Conservation (phyloP, 1,284 basidiomycete genomes). For the Athelia psychrophila region DNA sequence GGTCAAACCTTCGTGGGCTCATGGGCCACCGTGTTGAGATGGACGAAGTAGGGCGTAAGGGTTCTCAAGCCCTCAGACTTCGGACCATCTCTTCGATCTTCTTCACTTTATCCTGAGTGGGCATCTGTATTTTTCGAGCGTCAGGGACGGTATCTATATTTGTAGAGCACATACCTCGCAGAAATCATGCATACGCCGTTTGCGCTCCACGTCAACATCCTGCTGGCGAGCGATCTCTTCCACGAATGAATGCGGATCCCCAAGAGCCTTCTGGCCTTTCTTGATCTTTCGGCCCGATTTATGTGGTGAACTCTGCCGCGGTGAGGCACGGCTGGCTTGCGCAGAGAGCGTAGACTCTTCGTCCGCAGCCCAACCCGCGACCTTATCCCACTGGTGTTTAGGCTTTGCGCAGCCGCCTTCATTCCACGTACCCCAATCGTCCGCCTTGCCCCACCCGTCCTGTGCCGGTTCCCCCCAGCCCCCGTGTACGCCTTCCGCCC, state of each 20-base stretch:
- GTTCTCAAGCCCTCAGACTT: conserved; percentile 15
- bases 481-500: conserved; percentile 7
- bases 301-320: not conserved
- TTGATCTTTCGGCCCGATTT: not conserved
- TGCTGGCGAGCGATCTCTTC: conserved; percentile 44
- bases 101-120: conserved; percentile 49
- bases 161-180: conserved; percentile 38
- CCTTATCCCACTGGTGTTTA: conserved; percentile 15
- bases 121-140: conserved; percentile 37
- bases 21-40: no score
- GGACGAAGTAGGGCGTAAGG: no score
- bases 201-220: conserved; percentile 35
- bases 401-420: no score
- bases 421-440: not conserved
- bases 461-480: conserved; percentile 11
- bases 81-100: conserved; percentile 36
- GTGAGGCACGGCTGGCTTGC: not conserved
- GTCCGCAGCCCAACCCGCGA: conserved; percentile 13
- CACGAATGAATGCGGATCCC: conserved; percentile 35
- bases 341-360: conserved; percentile 2
- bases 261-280: not conserved
- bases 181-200: conserved; percentile 45
- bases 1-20: no score
- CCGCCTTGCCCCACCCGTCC: conserved; percentile 7
- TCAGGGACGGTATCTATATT: conserved; percentile 2